Evolutionary conservation across 139 green algal genomes (phyloP).

Genomic region (Micractinium sp.): DNA sequence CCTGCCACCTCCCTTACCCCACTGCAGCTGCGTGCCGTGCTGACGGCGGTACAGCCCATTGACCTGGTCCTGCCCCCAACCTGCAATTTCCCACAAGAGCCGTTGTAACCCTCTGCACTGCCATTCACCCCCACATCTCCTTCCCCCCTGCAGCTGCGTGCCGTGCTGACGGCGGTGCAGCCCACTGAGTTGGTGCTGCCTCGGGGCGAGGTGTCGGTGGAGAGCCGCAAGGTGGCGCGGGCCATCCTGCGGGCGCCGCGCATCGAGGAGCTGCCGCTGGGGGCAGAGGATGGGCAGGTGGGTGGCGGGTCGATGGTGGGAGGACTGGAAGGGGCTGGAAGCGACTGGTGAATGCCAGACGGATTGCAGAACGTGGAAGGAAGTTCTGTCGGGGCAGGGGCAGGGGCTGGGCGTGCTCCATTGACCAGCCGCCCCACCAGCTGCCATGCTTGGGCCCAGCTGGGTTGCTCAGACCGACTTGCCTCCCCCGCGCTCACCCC

Average conservation of each 20-base stretch:
- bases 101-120: neutral
- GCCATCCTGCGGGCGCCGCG: slow-evolving; percentile 42
- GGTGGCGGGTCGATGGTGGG: neutral
- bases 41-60: slow-evolving; percentile 77
- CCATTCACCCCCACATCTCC: neutral
- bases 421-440: too few relatives aligned
- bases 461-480: too few relatives aligned
- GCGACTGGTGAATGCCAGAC: too few relatives aligned
- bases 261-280: slow-evolving; percentile 50
- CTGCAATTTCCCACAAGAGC: neutral
- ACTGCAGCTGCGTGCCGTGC: slow-evolving; percentile 68
- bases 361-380: too few relatives aligned
- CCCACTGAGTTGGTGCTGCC: slow-evolving; percentile 87
- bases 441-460: too few relatives aligned
- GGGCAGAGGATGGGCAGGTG: slow-evolving; percentile 33
- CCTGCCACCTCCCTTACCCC: neutral
- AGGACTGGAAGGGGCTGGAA: too few relatives aligned
- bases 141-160: slow-evolving; percentile 58
- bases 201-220: slow-evolving; percentile 36
- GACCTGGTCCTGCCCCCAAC: slow-evolving; percentile 78
- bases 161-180: slow-evolving; percentile 73
- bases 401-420: too few relatives aligned
- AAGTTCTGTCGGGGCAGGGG: too few relatives aligned
- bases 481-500: too few relatives aligned
- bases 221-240: slow-evolving; percentile 51